Conservation (phyloP, 139 green algal genomes). For the Picocystis salinarum region DNA sequence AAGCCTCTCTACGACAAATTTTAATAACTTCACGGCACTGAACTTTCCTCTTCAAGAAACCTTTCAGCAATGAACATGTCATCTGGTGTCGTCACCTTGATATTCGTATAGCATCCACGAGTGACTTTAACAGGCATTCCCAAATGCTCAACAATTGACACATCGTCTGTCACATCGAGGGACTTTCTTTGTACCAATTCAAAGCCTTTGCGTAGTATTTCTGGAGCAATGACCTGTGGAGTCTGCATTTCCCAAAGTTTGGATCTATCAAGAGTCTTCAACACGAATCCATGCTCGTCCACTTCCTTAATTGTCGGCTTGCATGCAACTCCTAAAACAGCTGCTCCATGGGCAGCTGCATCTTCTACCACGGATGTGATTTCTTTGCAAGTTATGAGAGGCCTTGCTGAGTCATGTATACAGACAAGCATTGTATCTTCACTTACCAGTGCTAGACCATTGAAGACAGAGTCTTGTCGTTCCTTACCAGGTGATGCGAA, state of each 20-base stretch:
- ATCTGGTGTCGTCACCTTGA: constrained; percentile 71
- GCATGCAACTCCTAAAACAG: constrained; percentile 80
- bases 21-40: too few relatives aligned
- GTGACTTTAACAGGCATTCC: constrained; percentile 51
- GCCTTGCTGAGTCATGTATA: constrained; percentile 87
- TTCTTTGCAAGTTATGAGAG: constrained; percentile 52
- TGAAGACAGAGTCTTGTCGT: constrained; percentile 84
- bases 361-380: constrained; percentile 14
- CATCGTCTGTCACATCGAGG: constrained; percentile 92
- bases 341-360: constrained; percentile 48
- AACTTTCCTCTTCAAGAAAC: constrained; percentile 43
- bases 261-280: constrained; percentile 64
- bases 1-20: too few relatives aligned
- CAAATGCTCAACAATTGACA: constrained; percentile 91
- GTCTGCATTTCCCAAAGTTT: constrained; percentile 96
- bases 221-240: constrained; percentile 51
- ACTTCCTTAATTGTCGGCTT: constrained; percentile 97
- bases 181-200: constrained; percentile 43
- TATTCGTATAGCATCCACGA: constrained; percentile 5
- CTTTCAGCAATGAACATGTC: constrained; percentile 65
- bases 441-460: constrained; percentile 41
- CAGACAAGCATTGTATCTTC: constrained; percentile 48
- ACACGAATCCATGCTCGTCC: constrained; percentile 38
- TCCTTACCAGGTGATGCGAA: constrained; percentile 79
- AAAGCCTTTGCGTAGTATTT: constrained; percentile 65